phyloP scores from a whole-genome alignment of 805 yeast genomes.

The Komagataella pastoris region DNA sequence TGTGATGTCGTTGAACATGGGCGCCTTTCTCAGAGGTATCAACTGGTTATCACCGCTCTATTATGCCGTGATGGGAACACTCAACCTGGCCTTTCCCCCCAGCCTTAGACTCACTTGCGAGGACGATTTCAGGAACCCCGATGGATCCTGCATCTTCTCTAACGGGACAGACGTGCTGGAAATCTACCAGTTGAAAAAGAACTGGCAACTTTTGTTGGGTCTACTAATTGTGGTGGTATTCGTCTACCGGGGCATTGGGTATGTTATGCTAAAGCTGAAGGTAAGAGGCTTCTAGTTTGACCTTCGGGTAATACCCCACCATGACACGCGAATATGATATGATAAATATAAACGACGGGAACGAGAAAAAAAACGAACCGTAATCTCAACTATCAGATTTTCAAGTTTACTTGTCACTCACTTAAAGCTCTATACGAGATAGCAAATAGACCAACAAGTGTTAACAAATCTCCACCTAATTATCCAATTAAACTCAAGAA shows the following conservation, averaged over 20 bases:
- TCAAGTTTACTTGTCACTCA: not conserved
- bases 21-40: slow-evolving; percentile 49
- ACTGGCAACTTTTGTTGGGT: slow-evolving; percentile 23
- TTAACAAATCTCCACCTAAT: not conserved
- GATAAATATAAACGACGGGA: not conserved
- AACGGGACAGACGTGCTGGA: slow-evolving; percentile 45
- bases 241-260: slow-evolving; percentile 27
- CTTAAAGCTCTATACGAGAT: not conserved
- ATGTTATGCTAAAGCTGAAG: slow-evolving; percentile 11
- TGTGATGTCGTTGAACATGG: slow-evolving; percentile 67
- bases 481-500: not conserved
- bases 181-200: slow-evolving; percentile 29
- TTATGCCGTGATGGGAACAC: slow-evolving; percentile 48
- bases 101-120: slow-evolving; percentile 39
- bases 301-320: not conserved
- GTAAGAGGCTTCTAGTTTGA: not conserved
- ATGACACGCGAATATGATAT: not conserved
- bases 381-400: not conserved
- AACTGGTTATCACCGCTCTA: slow-evolving; percentile 72
- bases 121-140: slow-evolving; percentile 10
- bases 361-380: not conserved
- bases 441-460: not conserved
- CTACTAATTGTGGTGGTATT: slow-evolving; percentile 25
- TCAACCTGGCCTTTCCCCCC: slow-evolving; percentile 43
- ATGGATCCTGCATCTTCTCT: slow-evolving; percentile 30